Evolutionary conservation across 257 asterid genomes (phyloP).

Genomic region (Solanum megistacrolobum): DNA sequence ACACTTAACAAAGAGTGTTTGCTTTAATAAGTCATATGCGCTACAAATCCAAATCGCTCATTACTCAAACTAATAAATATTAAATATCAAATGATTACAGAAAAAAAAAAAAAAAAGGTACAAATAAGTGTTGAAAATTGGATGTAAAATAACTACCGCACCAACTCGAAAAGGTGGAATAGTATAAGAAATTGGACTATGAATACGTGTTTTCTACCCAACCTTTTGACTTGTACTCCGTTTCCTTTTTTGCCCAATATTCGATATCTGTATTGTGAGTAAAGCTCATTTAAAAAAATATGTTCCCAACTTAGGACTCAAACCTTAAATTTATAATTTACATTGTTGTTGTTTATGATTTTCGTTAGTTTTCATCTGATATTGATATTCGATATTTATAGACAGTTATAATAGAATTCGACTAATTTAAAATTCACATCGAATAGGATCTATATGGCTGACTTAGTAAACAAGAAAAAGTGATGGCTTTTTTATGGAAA

Average conservation of each 20-base stretch:
- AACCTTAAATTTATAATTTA: background rate
- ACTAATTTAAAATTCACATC: too few species aligned
- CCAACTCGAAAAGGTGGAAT: background rate
- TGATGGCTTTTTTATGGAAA: background rate
- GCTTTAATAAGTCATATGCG: background rate
- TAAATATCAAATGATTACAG: background rate
- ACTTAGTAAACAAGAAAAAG: background rate
- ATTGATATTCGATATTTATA: too few species aligned
- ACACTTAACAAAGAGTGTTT: background rate
- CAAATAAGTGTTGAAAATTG: background rate
- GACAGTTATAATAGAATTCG: too few species aligned
- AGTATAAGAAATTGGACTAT: background rate
- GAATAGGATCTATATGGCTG: background rate
- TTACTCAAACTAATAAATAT: background rate
- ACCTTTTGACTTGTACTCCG: background rate
- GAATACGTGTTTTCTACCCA: background rate
- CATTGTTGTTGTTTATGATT: too few species aligned
- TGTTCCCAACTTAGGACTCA: fast-evolving
- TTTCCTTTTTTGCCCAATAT: too few species aligned
- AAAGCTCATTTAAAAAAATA: too few species aligned
- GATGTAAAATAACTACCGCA: background rate
- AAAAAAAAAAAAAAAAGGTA: background rate
- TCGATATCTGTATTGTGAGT: too few species aligned
- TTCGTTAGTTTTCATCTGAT: too few species aligned
- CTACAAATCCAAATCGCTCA: background rate